A percentile compares a stretch with the other conserved stretches of the same genome.
phyloP scores from a whole-genome alignment of 1,284 basidiomycete species.

The Agroathelia rolfsii region DNA sequence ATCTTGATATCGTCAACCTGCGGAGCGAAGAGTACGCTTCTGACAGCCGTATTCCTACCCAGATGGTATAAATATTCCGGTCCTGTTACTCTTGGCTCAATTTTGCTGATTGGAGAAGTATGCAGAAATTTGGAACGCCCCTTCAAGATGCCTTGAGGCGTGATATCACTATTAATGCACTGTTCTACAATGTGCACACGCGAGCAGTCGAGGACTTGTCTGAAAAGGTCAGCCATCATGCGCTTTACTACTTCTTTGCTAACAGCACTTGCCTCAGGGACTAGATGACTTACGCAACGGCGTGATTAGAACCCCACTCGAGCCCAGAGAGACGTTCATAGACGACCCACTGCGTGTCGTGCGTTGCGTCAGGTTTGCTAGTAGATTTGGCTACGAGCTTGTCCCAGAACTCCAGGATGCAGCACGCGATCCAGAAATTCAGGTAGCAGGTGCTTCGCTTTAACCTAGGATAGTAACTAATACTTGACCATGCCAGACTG shows the following conservation, averaged over 20 bases:
- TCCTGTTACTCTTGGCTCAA: slow-evolving; percentile 5
- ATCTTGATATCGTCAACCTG: slow-evolving; percentile 93
- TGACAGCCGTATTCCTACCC: slow-evolving; percentile 82
- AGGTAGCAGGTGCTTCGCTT: slow-evolving; percentile 36
- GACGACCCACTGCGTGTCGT: slow-evolving; percentile 93
- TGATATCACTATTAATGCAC: slow-evolving; percentile 92
- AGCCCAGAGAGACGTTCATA: slow-evolving; percentile 81
- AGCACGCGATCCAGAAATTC: slow-evolving; percentile 58
- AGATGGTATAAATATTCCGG: slow-evolving; percentile 52
- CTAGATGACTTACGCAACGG: slow-evolving; percentile 74
- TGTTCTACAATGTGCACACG: slow-evolving; percentile 95
- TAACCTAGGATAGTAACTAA: slow-evolving; percentile 4
- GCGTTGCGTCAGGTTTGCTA: slow-evolving; percentile 87
- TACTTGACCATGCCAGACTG: slow-evolving; percentile 35
- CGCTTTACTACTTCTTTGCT: slow-evolving; percentile 2
- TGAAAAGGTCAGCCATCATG: slow-evolving; percentile 41
- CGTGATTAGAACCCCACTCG: slow-evolving; percentile 82
- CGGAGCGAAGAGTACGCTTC: slow-evolving; percentile 87
- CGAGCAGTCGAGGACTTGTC: slow-evolving; percentile 87
- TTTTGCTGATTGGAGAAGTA: slow-evolving; percentile 4
- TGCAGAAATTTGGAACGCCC: slow-evolving; percentile 85
- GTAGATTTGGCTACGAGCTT: slow-evolving; percentile 78
- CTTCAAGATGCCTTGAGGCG: slow-evolving; percentile 84
- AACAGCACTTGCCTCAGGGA: slow-evolving; percentile 40
- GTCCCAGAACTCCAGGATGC: slow-evolving; percentile 65